Conservation (phyloP, 2,329 filamentous ascomycete species). For the Thelonectria rubi region DNA sequence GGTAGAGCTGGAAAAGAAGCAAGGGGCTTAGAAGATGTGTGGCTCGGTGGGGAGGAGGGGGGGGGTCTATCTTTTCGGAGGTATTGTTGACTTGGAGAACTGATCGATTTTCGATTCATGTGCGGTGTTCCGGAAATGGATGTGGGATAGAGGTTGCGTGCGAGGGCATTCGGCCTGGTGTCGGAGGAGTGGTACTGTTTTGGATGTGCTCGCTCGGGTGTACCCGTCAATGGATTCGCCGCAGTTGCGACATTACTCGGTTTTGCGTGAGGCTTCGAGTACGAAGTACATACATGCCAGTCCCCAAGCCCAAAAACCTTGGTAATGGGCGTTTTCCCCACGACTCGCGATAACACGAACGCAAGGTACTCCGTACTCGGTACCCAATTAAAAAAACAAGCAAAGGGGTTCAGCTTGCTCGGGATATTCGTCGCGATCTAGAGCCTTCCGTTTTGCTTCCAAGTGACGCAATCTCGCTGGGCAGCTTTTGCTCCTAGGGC, state of each 20-base stretch:
- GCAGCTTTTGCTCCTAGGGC: neutral
- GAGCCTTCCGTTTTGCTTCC: constrained; percentile 20
- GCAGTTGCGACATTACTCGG: no score
- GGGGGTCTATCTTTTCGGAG: constrained; percentile 17
- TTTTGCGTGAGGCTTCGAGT: neutral
- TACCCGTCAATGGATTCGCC: constrained; percentile 4
- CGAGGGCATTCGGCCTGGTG: neutral
- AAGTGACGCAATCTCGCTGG: neutral
- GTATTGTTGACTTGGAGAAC: neutral
- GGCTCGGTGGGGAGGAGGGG: neutral
- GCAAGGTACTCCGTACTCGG: neutral
- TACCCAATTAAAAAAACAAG: neutral
- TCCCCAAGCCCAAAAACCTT: no score
- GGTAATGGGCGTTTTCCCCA: neutral
- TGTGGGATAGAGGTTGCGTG: neutral
- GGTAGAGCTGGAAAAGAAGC: constrained; percentile 15
- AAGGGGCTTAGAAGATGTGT: constrained; percentile 17
- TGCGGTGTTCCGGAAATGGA: constrained; percentile 9
- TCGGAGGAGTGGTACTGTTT: constrained; percentile 8
- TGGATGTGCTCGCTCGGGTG: constrained; percentile 17
- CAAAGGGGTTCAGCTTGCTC: neutral
- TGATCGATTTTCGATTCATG: constrained; percentile 7
- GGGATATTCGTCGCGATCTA: neutral
- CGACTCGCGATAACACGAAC: neutral
- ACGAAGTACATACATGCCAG: neutral